Base-by-base conservation (phyloP, 768 basidiomycete species). In the Cubamyces sp. region DNA sequence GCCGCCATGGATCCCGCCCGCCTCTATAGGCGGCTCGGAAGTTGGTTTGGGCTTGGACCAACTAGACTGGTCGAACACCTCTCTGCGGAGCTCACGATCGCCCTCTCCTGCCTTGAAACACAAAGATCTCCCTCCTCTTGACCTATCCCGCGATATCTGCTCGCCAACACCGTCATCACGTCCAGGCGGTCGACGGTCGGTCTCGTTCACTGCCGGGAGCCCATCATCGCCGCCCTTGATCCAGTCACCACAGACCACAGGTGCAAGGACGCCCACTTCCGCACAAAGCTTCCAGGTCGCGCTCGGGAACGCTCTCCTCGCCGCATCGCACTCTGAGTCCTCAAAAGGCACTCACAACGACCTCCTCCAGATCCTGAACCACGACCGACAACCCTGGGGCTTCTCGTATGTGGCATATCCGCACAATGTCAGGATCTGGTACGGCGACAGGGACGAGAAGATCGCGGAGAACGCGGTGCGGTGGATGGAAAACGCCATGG, bases 271-370 rank as follows among this genome's bases (percentile, higher is more conserved):
- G 14, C 49, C 52, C 18, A 54, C 42, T 43, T 42, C 54, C 15
- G 54, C 52, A 21, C 67, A 62, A 40, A 61, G 54, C 50, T 68
- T 65, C 69, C 90, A 92, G 66, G 87, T 84, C 15, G 82, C 87
- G 2, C 81, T 98, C n/a, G 93, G 89, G 39, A 94, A 91, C 61
- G 94, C 94, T 2, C 82, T 99, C 34, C 87, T 96, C 45, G 92
- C 93, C 23, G 96, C 96, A 0, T 96, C 94, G 1, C 96, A 99
- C 73, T 90, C 96, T 2, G 96, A 98, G 73, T 94, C 94, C 5
- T 85, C 94, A 25, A 89, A 88, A 65, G 96, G 97, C 50, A 92
- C 91, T 0, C 93, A 96, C 68, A 84, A 87, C 59, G 97, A 99
- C 76, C 83, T 99, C 16, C 72, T 98, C 62, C 89, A 93, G 68